Evolutionary conservation across 305 asterid genomes (phyloP).

Genomic region (Coffea humblotiana): DNA sequence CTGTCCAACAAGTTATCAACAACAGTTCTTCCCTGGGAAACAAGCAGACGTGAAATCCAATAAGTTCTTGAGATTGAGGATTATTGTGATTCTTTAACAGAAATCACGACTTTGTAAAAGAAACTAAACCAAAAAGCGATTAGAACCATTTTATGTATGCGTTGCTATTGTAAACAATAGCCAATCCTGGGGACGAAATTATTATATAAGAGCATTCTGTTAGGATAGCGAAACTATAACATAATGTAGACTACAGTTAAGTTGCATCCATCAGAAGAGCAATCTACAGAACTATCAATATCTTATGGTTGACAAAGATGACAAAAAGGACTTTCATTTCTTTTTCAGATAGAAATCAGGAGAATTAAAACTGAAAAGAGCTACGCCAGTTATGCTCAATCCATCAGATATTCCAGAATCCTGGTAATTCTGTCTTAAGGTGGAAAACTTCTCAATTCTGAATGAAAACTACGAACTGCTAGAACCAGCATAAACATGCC

Average conservation of each 20-base stretch:
- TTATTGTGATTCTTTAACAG: neutral
- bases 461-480: neutral
- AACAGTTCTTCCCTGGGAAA: constrained; percentile 78
- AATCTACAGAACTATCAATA: neutral
- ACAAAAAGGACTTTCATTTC: neutral
- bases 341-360: neutral
- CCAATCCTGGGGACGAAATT: neutral
- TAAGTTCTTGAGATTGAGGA: constrained; percentile 4
- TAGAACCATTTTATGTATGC: neutral
- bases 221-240: neutral
- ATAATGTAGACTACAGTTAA: neutral
- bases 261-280: neutral
- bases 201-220: neutral
- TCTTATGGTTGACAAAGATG: neutral
- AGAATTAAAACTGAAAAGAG: neutral
- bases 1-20: constrained; percentile 92
- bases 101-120: neutral
- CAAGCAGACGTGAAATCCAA: constrained; percentile 20
- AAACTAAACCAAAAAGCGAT: neutral
- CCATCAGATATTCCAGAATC: neutral
- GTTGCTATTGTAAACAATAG: neutral
- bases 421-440: neutral
- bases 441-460: neutral
- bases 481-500: neutral
- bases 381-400: neutral